Evolutionary conservation across 2,329 filamentous ascomycete species (phyloP).

Genomic region (Aureobasidium sp.): DNA sequence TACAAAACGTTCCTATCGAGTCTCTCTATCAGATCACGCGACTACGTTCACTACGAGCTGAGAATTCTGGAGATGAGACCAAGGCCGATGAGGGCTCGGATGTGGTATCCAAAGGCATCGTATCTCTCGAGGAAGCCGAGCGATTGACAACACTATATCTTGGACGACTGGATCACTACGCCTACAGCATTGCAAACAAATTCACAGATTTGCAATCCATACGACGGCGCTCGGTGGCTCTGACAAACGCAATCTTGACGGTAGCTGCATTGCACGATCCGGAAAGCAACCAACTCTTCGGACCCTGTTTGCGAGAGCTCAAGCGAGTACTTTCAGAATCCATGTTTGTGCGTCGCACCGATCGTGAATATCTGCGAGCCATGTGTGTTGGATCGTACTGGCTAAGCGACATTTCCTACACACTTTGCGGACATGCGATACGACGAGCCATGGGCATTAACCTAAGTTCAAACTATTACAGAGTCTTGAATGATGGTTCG

Average conservation of each 20-base stretch:
- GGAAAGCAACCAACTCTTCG: slow-evolving; percentile 43
- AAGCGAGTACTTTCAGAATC: slow-evolving; percentile 47
- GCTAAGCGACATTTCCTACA: slow-evolving; percentile 56
- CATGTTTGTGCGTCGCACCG: slow-evolving; percentile 47
- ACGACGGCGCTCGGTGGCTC: slow-evolving; percentile 45
- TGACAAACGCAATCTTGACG: slow-evolving; percentile 48
- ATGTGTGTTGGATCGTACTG: slow-evolving; percentile 55
- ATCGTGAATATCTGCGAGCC: slow-evolving; percentile 49
- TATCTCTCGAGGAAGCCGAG: slow-evolving; percentile 36
- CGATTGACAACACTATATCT: slow-evolving; percentile 34
- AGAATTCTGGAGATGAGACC: slow-evolving; percentile 15
- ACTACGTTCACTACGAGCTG: slow-evolving; percentile 3
- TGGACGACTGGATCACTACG: slow-evolving; percentile 37
- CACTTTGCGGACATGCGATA: slow-evolving; percentile 48
- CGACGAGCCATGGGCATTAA: slow-evolving; percentile 40
- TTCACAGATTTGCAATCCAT: slow-evolving; percentile 39
- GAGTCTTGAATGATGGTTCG: slow-evolving; percentile 29
- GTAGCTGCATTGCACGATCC: slow-evolving; percentile 53
- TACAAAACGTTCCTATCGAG: slow-evolving; percentile 7
- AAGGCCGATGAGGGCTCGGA: slow-evolving; percentile 38
- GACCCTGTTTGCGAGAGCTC: slow-evolving; percentile 49
- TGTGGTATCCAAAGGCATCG: slow-evolving; percentile 42
- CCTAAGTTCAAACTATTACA: slow-evolving; percentile 31
- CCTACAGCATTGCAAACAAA: slow-evolving; percentile 39
- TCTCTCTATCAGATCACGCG: slow-evolving; percentile 10